Base-by-base conservation (phyloP, 371 early-diverging fungal genomes). In the Rhizopus delemar region DNA sequence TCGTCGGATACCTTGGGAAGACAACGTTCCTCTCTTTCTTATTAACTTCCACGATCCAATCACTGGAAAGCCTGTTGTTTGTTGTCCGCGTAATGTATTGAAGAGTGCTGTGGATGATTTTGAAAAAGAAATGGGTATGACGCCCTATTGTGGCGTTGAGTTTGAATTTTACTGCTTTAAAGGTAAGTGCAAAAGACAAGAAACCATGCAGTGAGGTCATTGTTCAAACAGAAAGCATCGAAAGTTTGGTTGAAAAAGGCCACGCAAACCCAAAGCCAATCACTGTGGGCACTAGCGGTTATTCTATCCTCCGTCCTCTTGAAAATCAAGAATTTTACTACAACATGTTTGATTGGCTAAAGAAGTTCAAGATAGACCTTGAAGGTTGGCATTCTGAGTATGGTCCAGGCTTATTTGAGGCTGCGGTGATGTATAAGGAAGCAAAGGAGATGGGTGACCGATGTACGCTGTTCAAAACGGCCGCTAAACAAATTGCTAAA, bases 381-480 rank as follows among this genome's bases (percentile, higher is more conserved):
- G 94, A 94, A 69, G 82, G 89, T 32, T 86, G 85, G 67, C 93
- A 92, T 60, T 90, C 92, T 4, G 94, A 94, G 65, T 90, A 90
- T 16, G 90, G 94, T 2, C 92, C 94, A 3, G 94, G 94, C 16
- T 90, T 92, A 0, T 92, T 86, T 68, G 93, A 94, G 60, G 92
- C 89, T 0, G 92, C 94, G 0, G 59, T 94, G 5, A 62, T 74
- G 11, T 92, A 92, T 69, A 60, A 71, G 8, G 79, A 76, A 12
- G 88, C 90, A 0, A 65, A 83, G 15, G 77, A 84, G 46, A 74
- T 85, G 64, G 90, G 87, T 8, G 94, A 94, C 69, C 79, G 84
- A 51, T 91, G 90, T 3, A 79, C 84, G 4, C 70, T 94, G 31
- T 94, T 94, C 78, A 94, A 94, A 60, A 85, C 85, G 12, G 70